Conservation (phyloP, 2,329 filamentous ascomycete species). For the Plectosphaerella cucumerina region DNA sequence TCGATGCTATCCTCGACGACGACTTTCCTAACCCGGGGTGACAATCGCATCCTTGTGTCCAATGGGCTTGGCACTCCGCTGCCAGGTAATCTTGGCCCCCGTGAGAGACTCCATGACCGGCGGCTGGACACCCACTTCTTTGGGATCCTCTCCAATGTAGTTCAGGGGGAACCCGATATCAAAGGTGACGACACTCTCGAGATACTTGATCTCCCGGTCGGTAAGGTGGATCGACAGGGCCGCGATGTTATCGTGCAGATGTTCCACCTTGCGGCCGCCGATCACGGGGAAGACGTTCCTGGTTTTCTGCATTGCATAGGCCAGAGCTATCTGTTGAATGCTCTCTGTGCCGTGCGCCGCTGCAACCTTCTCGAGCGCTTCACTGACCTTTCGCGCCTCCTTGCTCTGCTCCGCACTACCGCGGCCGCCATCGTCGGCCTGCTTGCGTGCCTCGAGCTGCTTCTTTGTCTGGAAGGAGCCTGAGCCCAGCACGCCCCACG, state of each 20-base stretch:
- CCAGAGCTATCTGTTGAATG: slow-evolving; percentile 55
- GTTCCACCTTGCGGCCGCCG: slow-evolving; percentile 47
- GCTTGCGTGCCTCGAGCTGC: slow-evolving; percentile 23
- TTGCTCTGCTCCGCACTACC: slow-evolving; percentile 32
- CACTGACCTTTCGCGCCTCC: slow-evolving; percentile 46
- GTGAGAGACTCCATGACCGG: not conserved
- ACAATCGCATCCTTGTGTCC: not conserved
- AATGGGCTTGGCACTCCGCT: slow-evolving; percentile 8
- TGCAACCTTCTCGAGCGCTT: slow-evolving; percentile 57
- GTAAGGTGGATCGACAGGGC: slow-evolving; percentile 46
- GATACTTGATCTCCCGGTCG: slow-evolving; percentile 46
- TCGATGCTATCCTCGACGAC: too few relatives aligned
- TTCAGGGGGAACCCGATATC: slow-evolving; percentile 51
- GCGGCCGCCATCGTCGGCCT: slow-evolving; percentile 33
- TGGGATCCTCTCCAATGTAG: slow-evolving; percentile 28
- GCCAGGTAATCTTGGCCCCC: slow-evolving; percentile 4
- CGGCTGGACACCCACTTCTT: slow-evolving; percentile 6
- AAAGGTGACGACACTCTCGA: slow-evolving; percentile 49
- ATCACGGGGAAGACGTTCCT: slow-evolving; percentile 50
- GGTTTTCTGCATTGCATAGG: slow-evolving; percentile 47
- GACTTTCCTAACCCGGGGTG: too few relatives aligned
- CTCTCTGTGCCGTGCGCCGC: slow-evolving; percentile 48
- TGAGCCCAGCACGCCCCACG: slow-evolving; percentile 56
- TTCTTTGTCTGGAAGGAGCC: slow-evolving; percentile 43
- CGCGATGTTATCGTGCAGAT: slow-evolving; percentile 52